Percentiles rank a stretch among this genome's conserved stretches.
phyloP scores from a whole-genome alignment of 139 green algal species.

The Ulvella scutata region DNA sequence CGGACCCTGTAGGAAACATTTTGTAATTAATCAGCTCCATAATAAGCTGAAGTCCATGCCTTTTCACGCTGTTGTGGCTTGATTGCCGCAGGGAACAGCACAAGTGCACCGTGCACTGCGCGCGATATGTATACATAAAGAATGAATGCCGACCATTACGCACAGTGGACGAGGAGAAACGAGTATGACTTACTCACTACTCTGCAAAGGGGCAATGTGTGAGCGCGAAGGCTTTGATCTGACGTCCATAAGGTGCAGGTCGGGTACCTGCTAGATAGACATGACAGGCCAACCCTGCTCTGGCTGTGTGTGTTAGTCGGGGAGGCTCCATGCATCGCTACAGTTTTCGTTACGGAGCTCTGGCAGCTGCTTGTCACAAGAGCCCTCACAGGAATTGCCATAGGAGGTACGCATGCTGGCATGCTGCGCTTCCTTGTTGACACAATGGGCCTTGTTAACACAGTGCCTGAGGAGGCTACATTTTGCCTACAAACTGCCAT shows the following conservation, averaged over 20 bases:
- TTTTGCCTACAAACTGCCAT: neutral
- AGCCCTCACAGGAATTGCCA: slow-evolving; percentile 58
- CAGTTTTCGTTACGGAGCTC: slow-evolving; percentile 39
- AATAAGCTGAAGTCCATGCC: too few relatives aligned
- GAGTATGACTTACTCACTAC: neutral
- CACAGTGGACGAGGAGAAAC: neutral
- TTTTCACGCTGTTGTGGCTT: neutral
- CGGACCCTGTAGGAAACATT: too few relatives aligned
- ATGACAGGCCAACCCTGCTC: slow-evolving; percentile 46
- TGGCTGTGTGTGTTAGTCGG: slow-evolving; percentile 37
- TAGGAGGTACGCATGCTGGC: slow-evolving; percentile 35
- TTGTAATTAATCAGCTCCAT: too few relatives aligned
- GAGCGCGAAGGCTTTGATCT: neutral
- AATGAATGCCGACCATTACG: neutral
- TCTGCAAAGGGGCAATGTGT: neutral
- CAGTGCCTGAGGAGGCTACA: neutral
- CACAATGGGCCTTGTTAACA: neutral
- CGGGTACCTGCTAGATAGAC: slow-evolving; percentile 45
- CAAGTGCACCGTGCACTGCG: neutral
- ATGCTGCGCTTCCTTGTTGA: neutral
- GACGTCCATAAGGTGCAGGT: slow-evolving; percentile 5
- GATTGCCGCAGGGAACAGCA: neutral
- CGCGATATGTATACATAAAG: neutral
- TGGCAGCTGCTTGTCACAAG: slow-evolving; percentile 72
- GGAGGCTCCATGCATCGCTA: slow-evolving; percentile 52